phyloP scores from a whole-genome alignment of 2,329 filamentous ascomycete species.

The Rosellinia necatrix region DNA sequence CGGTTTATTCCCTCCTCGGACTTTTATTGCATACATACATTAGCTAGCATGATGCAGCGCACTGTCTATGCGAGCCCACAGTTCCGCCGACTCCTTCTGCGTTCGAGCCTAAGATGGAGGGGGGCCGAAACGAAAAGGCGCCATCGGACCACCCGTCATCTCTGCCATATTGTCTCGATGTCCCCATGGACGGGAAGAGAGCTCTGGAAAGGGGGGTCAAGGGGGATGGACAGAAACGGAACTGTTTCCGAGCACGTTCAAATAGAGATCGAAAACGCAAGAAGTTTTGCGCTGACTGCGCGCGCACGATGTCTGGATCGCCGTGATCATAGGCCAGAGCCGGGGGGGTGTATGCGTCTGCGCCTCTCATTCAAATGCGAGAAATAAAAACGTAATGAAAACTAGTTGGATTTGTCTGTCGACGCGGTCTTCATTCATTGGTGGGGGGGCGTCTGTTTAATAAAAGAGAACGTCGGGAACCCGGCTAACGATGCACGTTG shows the following conservation, averaged over 20 bases:
- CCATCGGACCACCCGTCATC: constrained; percentile 15
- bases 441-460: constrained; percentile 24
- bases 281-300: too few species aligned
- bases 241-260: constrained; percentile 19
- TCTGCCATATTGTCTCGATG: constrained; percentile 14
- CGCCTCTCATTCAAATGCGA: not conserved
- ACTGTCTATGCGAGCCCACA: too few species aligned
- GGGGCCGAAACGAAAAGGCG: not conserved
- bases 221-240: constrained; percentile 17
- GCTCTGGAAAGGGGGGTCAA: not conserved
- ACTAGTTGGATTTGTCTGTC: constrained; percentile 21
- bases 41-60: too few species aligned
- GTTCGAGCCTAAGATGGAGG: not conserved
- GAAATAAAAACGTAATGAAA: constrained; percentile 28
- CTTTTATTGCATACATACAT: too few species aligned
- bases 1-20: too few species aligned
- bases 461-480: constrained; percentile 23
- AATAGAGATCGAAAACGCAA: too few species aligned
- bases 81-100: too few species aligned
- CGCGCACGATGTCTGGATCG: constrained; percentile 13
- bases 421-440: constrained; percentile 15
- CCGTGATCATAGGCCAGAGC: constrained; percentile 13
- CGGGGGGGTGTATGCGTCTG: not conserved
- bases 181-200: constrained; percentile 11
- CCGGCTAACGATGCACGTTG: constrained; percentile 19